These are phyloP conservation scores for Heritiera littoralis DNA, from an alignment of 345 rosid genomes.

Conservation along the genomic window DNA sequence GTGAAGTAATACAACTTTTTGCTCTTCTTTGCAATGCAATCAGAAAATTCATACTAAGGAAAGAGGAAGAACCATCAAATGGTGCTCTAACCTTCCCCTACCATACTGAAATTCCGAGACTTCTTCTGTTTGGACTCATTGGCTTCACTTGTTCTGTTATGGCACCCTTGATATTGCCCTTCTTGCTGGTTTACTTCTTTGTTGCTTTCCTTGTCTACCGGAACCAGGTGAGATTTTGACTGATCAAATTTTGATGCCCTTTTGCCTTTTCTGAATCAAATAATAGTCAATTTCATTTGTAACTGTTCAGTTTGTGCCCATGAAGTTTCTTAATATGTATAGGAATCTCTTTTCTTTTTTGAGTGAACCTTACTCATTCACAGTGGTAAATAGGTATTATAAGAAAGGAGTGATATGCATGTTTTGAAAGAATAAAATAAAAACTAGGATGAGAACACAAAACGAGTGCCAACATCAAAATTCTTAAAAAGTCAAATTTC, in stretches of 20 bases:
- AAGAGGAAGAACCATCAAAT: conserved; percentile 44
- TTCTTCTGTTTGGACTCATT: conserved; percentile 75
- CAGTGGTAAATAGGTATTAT: not conserved
- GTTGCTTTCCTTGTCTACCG: conserved; percentile 71
- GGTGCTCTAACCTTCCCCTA: conserved; percentile 62
- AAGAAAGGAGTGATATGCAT: not conserved
- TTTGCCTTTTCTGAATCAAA: too few relatives aligned
- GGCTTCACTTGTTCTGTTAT: conserved; percentile 86
- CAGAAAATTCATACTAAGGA: conserved; percentile 43
- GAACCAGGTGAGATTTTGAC: conserved; percentile 59
- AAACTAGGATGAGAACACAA: not conserved
- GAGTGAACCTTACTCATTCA: not conserved
- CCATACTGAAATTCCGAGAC: conserved; percentile 83
- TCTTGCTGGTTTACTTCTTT: conserved; percentile 67
- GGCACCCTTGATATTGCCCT: conserved; percentile 86
- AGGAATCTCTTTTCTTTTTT: too few relatives aligned
- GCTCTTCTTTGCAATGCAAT: conserved; percentile 44
- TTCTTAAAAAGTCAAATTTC: too few relatives aligned
- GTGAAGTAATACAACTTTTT: conserved; percentile 59
- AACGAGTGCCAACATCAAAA: not conserved
- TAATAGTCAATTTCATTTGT: not conserved
- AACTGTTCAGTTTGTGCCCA: too few relatives aligned
- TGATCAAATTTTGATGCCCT: not conserved
- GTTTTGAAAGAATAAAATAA: not conserved
- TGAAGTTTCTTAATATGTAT: too few relatives aligned